Evolutionary conservation across 192 early-diverging fungal species (phyloP).

Genomic region (Coemansia sp.): DNA sequence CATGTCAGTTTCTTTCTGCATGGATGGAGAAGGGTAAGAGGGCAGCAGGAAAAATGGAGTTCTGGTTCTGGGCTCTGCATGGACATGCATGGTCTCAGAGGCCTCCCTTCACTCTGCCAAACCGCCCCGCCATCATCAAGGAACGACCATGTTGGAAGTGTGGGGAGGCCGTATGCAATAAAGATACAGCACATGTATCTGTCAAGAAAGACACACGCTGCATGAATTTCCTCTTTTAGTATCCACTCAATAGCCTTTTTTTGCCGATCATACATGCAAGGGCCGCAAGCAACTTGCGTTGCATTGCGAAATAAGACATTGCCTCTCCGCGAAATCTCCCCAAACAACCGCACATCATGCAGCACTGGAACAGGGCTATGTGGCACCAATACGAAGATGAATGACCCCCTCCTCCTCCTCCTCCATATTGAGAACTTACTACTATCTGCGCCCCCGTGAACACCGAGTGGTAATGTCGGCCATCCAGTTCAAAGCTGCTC

Average conservation of each 20-base stretch:
- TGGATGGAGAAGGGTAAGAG: not conserved
- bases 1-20: not conserved
- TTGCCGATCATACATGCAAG: not conserved
- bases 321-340: not conserved
- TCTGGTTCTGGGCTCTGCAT: not conserved
- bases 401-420: not conserved
- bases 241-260: not conserved
- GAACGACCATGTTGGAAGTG: not conserved
- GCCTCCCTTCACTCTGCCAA: not conserved
- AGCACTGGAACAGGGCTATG: not conserved
- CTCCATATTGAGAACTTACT: slow-evolving; percentile 27
- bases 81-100: not conserved
- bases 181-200: not conserved
- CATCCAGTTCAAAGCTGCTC: slow-evolving; percentile 44
- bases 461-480: slow-evolving; percentile 50
- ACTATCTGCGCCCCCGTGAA: slow-evolving; percentile 54
- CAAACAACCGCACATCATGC: not conserved
- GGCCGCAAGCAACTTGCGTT: not conserved
- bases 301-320: not conserved
- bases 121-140: not conserved
- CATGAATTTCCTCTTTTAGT: not conserved
- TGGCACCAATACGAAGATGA: not conserved
- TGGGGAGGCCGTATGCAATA: not conserved
- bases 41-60: not conserved
- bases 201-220: not conserved